A percentile compares a stretch with the other conserved stretches of the same genome.
These are phyloP conservation scores for Suillus subalutaceus DNA, from an alignment of 768 basidiomycete species.

Conservation along the genomic window DNA sequence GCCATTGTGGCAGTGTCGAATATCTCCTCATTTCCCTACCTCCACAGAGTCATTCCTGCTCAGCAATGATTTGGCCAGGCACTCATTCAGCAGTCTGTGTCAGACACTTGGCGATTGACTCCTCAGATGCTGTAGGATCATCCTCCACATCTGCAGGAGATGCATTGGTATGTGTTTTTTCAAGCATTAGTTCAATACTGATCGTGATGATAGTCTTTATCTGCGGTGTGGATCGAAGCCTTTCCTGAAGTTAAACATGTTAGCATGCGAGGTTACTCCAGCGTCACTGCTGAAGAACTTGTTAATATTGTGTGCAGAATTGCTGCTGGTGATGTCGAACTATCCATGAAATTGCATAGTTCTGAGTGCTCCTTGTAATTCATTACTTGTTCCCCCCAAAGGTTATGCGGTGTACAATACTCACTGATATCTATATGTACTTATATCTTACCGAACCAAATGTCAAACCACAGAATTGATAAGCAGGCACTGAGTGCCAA, in stretches of 20 bases:
- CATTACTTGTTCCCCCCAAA: too few species aligned
- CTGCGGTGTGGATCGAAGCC: background rate
- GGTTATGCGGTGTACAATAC: too few species aligned
- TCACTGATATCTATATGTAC: too few species aligned
- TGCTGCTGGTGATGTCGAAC: background rate
- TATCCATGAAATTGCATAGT: background rate
- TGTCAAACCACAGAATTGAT: too few species aligned
- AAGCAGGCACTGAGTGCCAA: background rate
- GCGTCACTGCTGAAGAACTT: background rate
- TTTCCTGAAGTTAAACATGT: background rate
- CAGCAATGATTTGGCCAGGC: background rate
- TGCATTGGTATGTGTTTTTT: background rate
- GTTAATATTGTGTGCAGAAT: background rate
- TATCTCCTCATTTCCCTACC: background rate
- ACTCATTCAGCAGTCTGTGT: too few species aligned
- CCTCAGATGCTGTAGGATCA: background rate
- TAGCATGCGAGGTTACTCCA: background rate
- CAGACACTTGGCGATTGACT: background rate
- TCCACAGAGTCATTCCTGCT: background rate
- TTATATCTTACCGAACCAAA: too few species aligned
- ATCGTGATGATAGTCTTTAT: background rate
- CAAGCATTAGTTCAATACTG: background rate
- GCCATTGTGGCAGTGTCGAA: background rate
- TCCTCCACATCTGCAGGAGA: background rate
- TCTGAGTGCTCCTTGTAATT: too few species aligned